A percentile compares a stretch with the other conserved stretches of the same genome.
These are phyloP conservation scores for Phaeomoniella chlamydospora DNA, from an alignment of 2,329 filamentous ascomycete species.

Conservation along the genomic window DNA sequence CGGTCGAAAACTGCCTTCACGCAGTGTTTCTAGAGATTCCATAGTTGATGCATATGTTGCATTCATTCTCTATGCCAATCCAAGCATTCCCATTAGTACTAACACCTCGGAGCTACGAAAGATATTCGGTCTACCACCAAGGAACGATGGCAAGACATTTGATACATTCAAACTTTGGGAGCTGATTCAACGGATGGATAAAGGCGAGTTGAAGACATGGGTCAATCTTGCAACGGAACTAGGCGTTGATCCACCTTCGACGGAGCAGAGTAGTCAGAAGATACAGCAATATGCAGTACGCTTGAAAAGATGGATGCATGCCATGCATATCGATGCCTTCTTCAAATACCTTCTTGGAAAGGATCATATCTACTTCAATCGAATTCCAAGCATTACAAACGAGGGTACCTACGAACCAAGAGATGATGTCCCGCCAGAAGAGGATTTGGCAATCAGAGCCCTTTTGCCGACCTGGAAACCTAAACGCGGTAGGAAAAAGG, in stretches of 20 bases:
- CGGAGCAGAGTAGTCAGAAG: slow-evolving; percentile 82
- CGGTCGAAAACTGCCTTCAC: slow-evolving; percentile 45
- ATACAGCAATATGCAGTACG: slow-evolving; percentile 89
- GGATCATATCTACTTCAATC: slow-evolving; percentile 63
- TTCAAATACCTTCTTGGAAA: slow-evolving; percentile 79
- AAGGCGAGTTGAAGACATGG: slow-evolving; percentile 84
- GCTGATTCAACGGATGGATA: slow-evolving; percentile 63
- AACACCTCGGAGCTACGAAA: slow-evolving; percentile 60
- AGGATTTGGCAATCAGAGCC: slow-evolving; percentile 76
- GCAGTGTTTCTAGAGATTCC: slow-evolving; percentile 51
- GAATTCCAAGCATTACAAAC: slow-evolving; percentile 52
- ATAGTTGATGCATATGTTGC: slow-evolving; percentile 71
- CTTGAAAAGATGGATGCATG: slow-evolving; percentile 94
- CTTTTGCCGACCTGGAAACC: slow-evolving; percentile 61
- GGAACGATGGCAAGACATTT: slow-evolving; percentile 77
- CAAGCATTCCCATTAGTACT: slow-evolving; percentile 53
- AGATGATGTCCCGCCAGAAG: slow-evolving; percentile 72
- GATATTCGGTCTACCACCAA: slow-evolving; percentile 65
- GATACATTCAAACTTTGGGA: slow-evolving; percentile 63
- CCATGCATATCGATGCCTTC: slow-evolving; percentile 88
- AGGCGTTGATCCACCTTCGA: slow-evolving; percentile 79
- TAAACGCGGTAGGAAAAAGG: slow-evolving; percentile 46
- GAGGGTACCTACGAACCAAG: slow-evolving; percentile 51
- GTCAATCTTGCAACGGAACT: slow-evolving; percentile 71
- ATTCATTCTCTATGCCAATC: slow-evolving; percentile 88